These are phyloP conservation scores for Physcomitrellopsis africana DNA, from an alignment of 225 moss, liverwort and hornwort genomes.

Conservation along the genomic window DNA sequence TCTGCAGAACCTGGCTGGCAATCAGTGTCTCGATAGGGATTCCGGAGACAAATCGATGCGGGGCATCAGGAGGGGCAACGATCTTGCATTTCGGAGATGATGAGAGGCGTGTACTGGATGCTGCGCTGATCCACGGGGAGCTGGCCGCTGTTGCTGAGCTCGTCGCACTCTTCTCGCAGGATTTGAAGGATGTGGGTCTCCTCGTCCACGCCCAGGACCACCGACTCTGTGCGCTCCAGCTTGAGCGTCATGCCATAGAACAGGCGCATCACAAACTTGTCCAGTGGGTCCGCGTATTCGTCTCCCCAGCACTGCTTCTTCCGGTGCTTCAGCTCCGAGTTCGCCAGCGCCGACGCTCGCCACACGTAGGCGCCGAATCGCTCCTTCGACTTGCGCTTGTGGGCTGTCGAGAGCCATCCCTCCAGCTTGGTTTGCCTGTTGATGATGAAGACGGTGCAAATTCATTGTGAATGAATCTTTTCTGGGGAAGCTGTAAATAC, in stretches of 20 bases:
- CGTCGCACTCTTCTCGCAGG: conserved; percentile 40
- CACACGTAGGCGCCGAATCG: conserved; percentile 36
- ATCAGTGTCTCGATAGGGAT: too few relatives aligned
- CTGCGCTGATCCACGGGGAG: conserved; percentile 36
- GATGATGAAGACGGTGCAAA: neutral
- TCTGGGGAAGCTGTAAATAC: neutral
- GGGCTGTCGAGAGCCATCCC: conserved; percentile 40
- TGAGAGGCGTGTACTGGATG: conserved; percentile 38
- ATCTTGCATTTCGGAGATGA: conserved; percentile 22
- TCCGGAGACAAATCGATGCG: too few relatives aligned
- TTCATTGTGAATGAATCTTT: neutral
- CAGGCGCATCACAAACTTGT: conserved; percentile 46
- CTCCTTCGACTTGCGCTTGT: conserved; percentile 29
- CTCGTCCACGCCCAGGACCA: conserved; percentile 32
- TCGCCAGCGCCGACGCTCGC: conserved; percentile 44
- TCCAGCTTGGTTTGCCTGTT: conserved; percentile 41
- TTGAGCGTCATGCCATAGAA: conserved; percentile 47
- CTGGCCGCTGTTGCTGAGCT: conserved; percentile 34
- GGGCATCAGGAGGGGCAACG: neutral
- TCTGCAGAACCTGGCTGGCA: too few relatives aligned
- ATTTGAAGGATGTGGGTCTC: conserved; percentile 38
- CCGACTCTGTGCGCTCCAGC: conserved; percentile 36
- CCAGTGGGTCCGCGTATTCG: conserved; percentile 31
- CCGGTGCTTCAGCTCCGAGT: conserved; percentile 27
- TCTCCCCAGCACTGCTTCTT: conserved; percentile 53